A percentile compares a stretch with the other conserved stretches of the same genome.
phyloP scores from a whole-genome alignment of 108 stramenopile species.

The Asterionellopsis glacialis region DNA sequence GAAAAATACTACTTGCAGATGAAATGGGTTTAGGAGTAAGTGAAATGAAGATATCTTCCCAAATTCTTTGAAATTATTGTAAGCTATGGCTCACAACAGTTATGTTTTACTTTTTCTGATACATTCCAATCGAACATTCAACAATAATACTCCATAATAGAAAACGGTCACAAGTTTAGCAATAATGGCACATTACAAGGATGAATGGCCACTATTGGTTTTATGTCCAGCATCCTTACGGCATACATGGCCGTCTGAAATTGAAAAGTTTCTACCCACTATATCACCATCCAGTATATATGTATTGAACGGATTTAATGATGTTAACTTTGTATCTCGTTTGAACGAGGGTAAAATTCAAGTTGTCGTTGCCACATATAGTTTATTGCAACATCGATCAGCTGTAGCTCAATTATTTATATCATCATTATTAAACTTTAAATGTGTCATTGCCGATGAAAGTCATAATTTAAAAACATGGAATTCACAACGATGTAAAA shows the following conservation, averaged over 20 bases:
- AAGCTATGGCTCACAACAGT: no score
- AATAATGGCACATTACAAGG: constrained; percentile 57
- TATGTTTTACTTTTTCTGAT: no score
- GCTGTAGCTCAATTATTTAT: constrained; percentile 23
- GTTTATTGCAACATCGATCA: constrained; percentile 47
- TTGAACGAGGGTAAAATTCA: constrained; percentile 29
- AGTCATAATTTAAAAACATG: constrained; percentile 83
- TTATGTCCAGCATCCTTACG: constrained; percentile 81
- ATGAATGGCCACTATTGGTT: constrained; percentile 88
- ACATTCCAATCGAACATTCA: no score
- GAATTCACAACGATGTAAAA: constrained; percentile 68
- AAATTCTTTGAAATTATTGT: no score
- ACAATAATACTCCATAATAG: no score
- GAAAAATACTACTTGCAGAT: constrained; percentile 80
- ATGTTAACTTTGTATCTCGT: constrained; percentile 32
- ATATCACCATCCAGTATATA: constrained; percentile 39
- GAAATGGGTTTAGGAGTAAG: constrained; percentile 86
- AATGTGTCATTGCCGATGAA: constrained; percentile 85
- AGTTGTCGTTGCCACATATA: constrained; percentile 71
- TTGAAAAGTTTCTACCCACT: constrained; percentile 77
- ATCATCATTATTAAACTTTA: constrained; percentile 33
- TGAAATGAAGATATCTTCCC: no score
- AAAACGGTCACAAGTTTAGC: constrained; percentile 86
- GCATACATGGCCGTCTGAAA: constrained; percentile 88
- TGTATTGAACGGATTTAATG: constrained; percentile 55